Conservation (phyloP, 805 yeast species). For the Schizosaccharomyces octosporus region DNA sequence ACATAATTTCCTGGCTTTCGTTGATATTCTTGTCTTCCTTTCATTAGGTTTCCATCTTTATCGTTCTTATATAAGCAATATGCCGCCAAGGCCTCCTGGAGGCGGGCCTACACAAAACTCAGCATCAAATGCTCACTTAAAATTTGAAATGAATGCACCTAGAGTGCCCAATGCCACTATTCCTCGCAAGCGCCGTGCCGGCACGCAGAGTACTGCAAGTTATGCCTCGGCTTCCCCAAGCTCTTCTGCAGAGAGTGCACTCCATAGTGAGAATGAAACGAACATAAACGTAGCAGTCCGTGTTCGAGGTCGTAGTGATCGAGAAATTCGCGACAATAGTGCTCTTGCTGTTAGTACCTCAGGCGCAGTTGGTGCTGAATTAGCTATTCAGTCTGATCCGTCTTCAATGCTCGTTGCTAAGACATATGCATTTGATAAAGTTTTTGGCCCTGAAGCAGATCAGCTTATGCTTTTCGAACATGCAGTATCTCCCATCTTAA, state of each 20-base stretch:
- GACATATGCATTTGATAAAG: slow-evolving; percentile 52
- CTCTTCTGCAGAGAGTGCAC: background rate
- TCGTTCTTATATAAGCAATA: too few species aligned
- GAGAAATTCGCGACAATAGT: slow-evolving; percentile 33
- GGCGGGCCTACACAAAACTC: too few species aligned
- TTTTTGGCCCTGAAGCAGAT: slow-evolving; percentile 60
- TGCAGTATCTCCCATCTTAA: slow-evolving; percentile 37
- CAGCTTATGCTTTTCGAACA: slow-evolving; percentile 41
- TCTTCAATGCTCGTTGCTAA: slow-evolving; percentile 16
- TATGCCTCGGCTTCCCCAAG: background rate
- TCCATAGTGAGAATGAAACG: slow-evolving; percentile 10
- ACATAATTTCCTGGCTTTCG: too few species aligned
- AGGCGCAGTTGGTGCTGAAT: slow-evolving; percentile 23
- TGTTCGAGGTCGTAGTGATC: slow-evolving; percentile 34
- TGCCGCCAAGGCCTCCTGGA: too few species aligned
- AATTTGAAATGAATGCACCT: too few species aligned
- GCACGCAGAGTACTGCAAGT: background rate
- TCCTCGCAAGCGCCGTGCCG: background rate
- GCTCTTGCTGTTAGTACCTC: slow-evolving; percentile 34
- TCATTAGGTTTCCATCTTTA: too few species aligned
- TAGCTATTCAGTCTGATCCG: slow-evolving; percentile 23
- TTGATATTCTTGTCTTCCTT: too few species aligned
- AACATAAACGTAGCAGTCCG: slow-evolving; percentile 41
- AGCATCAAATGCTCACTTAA: too few species aligned
- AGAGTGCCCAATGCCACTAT: background rate